phyloP scores from a whole-genome alignment of 164 flowering plant genomes.

The Vitis rotundifolia region DNA sequence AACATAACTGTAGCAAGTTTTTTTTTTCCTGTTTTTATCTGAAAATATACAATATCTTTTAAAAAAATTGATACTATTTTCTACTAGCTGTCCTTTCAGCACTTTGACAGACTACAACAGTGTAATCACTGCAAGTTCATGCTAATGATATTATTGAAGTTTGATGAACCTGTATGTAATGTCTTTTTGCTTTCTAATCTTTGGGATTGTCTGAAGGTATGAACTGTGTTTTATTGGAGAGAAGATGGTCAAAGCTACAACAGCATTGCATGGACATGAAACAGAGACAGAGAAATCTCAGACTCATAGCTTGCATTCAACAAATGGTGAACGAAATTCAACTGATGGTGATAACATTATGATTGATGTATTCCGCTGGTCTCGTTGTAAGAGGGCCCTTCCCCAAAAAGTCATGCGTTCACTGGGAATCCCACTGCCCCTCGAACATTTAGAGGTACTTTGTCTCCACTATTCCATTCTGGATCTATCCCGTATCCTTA shows the following conservation, averaged over 20 bases:
- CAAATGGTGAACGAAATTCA: conserved; percentile 58
- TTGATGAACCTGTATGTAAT: too few species aligned
- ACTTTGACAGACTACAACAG: too few species aligned
- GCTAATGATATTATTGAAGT: too few species aligned
- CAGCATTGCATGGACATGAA: conserved; percentile 45
- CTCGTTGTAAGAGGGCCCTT: conserved; percentile 85
- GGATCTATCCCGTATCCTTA: too few species aligned
- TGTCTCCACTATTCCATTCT: background rate
- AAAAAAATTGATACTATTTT: too few species aligned
- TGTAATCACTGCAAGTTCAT: too few species aligned
- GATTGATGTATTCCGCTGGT: conserved; percentile 83
- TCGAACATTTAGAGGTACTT: conserved; percentile 83
- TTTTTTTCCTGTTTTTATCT: background rate
- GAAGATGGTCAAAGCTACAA: conserved; percentile 55
- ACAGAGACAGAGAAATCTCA: conserved; percentile 59
- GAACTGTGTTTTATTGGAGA: conserved; percentile 91
- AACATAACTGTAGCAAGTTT: background rate
- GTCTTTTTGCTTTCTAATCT: background rate
- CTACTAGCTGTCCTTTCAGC: too few species aligned
- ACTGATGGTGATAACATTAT: conserved; percentile 51
- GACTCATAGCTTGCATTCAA: conserved; percentile 37
- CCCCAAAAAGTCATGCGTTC: conserved; percentile 81
- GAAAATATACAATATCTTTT: background rate
- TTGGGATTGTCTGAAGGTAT: conserved; percentile 50
- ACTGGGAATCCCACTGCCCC: conserved; percentile 84